Conservation (phyloP, 768 basidiomycete species). For the Boletus huronensis region DNA sequence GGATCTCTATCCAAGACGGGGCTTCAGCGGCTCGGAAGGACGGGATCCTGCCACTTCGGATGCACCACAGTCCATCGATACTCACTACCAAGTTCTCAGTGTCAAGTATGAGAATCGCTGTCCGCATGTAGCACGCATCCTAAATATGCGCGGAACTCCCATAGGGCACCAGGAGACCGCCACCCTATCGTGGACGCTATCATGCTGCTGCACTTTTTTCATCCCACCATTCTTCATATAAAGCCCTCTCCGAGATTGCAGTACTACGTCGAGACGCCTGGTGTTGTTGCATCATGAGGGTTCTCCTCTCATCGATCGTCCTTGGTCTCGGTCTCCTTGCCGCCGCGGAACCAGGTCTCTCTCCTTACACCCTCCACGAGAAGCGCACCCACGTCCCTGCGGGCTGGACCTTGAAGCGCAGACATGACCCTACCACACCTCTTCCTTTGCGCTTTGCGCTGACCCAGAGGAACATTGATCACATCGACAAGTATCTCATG, state of each 20-base stretch:
- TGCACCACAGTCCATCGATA: not conserved
- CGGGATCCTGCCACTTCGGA: not conserved
- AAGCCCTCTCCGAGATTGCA: not conserved
- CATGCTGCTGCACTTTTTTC: constrained; percentile 8
- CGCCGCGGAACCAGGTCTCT: constrained; percentile 16
- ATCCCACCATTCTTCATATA: constrained; percentile 10
- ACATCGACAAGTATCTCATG: constrained; percentile 8
- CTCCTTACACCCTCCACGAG: constrained; percentile 36
- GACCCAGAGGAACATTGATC: constrained; percentile 31
- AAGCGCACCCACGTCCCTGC: constrained; percentile 34
- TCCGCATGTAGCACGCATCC: not conserved
- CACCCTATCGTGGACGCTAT: not conserved
- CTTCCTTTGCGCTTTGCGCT: constrained; percentile 4
- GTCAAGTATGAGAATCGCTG: not conserved
- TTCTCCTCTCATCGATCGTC: constrained; percentile 14
- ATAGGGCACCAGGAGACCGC: not conserved
- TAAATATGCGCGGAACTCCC: constrained; percentile 3
- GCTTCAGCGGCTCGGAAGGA: not conserved
- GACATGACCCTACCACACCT: constrained; percentile 31
- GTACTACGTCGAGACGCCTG: not conserved
- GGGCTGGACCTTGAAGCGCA: constrained; percentile 30
- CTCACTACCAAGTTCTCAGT: too few species aligned
- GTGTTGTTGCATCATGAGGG: not conserved
- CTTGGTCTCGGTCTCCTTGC: constrained; percentile 18
- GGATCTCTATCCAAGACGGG: not conserved